Evolutionary conservation across 2,329 filamentous ascomycete species (phyloP).

Genomic region (Fusarium oligoseptatum): DNA sequence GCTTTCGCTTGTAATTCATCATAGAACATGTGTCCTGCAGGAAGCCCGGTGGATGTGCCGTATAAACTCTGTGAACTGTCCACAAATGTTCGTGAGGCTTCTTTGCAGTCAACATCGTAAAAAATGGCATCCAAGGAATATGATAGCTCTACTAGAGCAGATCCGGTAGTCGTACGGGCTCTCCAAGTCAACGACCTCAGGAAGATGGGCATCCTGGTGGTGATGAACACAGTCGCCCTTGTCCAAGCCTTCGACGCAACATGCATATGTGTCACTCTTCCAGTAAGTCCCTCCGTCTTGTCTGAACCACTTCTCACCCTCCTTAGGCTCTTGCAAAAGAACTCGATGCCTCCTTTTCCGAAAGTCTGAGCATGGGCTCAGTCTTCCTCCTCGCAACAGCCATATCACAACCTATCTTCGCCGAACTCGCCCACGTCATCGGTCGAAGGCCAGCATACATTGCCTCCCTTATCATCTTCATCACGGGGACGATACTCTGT

Average conservation of each 20-base stretch:
- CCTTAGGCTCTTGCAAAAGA: slow-evolving; percentile 41
- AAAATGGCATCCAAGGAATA: background rate
- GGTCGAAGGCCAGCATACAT: slow-evolving; percentile 50
- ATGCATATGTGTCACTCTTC: slow-evolving; percentile 47
- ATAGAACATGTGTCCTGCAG: background rate
- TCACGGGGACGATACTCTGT: slow-evolving; percentile 56
- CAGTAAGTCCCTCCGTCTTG: slow-evolving; percentile 25
- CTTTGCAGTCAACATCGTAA: background rate
- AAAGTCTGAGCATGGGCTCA: slow-evolving; percentile 62
- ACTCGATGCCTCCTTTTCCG: slow-evolving; percentile 43
- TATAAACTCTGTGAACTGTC: background rate
- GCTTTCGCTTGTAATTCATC: background rate
- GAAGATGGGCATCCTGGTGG: slow-evolving; percentile 35
- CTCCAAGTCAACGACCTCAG: background rate
- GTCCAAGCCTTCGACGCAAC: slow-evolving; percentile 46
- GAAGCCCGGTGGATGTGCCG: background rate
- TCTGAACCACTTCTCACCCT: background rate
- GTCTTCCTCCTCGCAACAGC: slow-evolving; percentile 77
- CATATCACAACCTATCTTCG: slow-evolving; percentile 67
- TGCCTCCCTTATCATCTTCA: slow-evolving; percentile 48
- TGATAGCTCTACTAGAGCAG: background rate
- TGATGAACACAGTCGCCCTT: slow-evolving; percentile 41
- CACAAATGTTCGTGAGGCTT: background rate
- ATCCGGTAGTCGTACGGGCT: background rate
- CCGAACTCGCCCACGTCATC: slow-evolving; percentile 53